Base-by-base conservation (phyloP, 2,329 filamentous ascomycete species). In the Byssoonygena ceratinophila region DNA sequence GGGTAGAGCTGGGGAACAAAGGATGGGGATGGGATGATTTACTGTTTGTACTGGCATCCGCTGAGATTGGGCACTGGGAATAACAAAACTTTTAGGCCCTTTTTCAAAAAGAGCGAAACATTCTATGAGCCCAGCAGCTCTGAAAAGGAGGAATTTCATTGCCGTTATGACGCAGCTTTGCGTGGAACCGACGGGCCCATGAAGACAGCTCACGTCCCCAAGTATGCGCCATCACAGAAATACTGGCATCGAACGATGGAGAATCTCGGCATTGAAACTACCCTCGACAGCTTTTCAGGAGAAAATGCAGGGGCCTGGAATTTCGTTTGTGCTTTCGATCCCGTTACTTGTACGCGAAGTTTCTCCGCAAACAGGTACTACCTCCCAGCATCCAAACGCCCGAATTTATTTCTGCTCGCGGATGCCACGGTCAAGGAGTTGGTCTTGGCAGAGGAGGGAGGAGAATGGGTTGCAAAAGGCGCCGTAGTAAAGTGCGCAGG, bases 21-120 rank as follows among this genome's bases (percentile, higher is more conserved):
- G 58, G 59, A 8, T 67, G 65, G 66, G 57, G 58, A 6, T 62
- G 61, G 55, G 54, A 61, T 22, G 59, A 43, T 32, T 52, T 48
- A 48, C 32, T 48, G 46, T 48, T 16, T n/a, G 46, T 48, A 11
- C 20, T 23, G 2, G 11, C 7, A 12, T 12, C 11, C 34, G 34
- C 37, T 7, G n/a, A 11, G 32, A 4, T 18, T 3, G 6, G 23
- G 20, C 9, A 6, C 12, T 39, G 32, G 6, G 9, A 23, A 14
- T 48, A 39, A 48, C 31, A 16, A 3, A 22, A 2, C 11, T 1
- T n/a, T 22, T 81, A 77, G 73, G 23, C 74, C 74, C 0, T 78
- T 69, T 58, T 77, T 77, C 61, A 75, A 74, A 53, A 75, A 68
- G 54, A 71, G 70, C 2, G 76, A 79, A 59, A 70, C 66, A 0